These are phyloP conservation scores for Plasmodium vivax DNA, from an alignment of 169 alveolate genomes.

Conservation along the genomic window DNA sequence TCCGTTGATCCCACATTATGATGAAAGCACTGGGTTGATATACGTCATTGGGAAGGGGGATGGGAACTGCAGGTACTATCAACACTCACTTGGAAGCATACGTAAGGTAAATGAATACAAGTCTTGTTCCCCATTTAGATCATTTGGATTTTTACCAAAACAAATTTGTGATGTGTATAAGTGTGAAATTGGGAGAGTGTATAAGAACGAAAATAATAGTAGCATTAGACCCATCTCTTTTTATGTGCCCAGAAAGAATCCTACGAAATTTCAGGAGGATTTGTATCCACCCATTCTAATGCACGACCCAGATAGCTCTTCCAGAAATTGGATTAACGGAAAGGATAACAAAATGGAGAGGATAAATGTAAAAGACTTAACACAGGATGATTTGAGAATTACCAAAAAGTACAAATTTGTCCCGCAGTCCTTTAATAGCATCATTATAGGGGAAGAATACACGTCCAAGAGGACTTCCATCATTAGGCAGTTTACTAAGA, in stretches of 20 bases:
- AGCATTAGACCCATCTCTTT: constrained; percentile 81
- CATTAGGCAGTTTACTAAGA: constrained; percentile 36
- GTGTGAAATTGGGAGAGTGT: constrained; percentile 84
- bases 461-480: constrained; percentile 1
- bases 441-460: constrained; percentile 19
- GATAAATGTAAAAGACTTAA: constrained; percentile 30
- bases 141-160: constrained; percentile 81
- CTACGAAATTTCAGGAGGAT: constrained; percentile 78
- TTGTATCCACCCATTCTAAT: constrained; percentile 75
- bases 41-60: constrained; percentile 85
- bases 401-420: constrained; percentile 12
- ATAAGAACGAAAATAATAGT: constrained; percentile 77
- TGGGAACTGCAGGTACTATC: constrained; percentile 83
- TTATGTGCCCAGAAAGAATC: constrained; percentile 80
- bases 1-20: constrained; percentile 85
- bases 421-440: constrained; percentile 17
- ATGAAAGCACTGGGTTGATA: constrained; percentile 80
- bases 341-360: constrained; percentile 18
- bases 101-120: constrained; percentile 82
- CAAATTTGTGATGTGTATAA: constrained; percentile 80
- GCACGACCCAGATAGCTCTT: constrained; percentile 26
- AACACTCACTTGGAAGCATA: constrained; percentile 76
- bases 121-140: constrained; percentile 80
- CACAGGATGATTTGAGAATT: constrained; percentile 32
- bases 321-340: constrained; percentile 45